Evolutionary conservation across 345 rosid genomes (phyloP), one percentile per base, ranked within the genome.

Genomic region (Salix brachista): DNA sequence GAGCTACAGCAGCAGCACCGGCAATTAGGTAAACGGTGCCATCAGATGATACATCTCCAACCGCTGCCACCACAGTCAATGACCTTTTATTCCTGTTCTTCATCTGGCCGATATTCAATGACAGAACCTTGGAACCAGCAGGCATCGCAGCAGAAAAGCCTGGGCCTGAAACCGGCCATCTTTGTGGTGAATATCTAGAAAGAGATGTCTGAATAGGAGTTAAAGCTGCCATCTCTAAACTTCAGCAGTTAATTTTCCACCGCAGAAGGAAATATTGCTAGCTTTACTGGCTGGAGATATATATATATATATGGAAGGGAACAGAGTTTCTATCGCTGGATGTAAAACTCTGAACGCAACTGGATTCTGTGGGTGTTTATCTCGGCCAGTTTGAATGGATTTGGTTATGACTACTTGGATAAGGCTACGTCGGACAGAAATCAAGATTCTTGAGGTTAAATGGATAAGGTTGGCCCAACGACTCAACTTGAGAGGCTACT

Each of bases 31-130:
- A 94, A 46, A 78, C 81, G 0, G 85, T 94, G 81, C 96, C 83
- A 64, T 90, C 96, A 11, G 98, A 77, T 26, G 97, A 92, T 19
- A 94, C 88, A 13, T 94, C 98, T 71, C 96, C 98, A 5, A 84
- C 92, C 1, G 98, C 96, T 48, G 93, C 96, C 54, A 92, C 94
- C 36, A 90, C 85, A 2, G 87, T 86, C 70, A 85, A 78, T 1
- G 89, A 82, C 68, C 85, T 83, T 80, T 80, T 92, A 21, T 54
- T 74, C 77, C 77, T 82, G 25, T 72, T 87, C 81, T 39, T 83
- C 50, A 12, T 3, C 67, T 37, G 71, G 67, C 18, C 75, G 56
- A 25, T 60, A 37, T 56, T 71, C 80, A 25, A 68, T 25, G 83
- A 34, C 9, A 46, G 25, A 56, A 52, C 41, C 58, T 79, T 76